These are phyloP conservation scores for Aquilaria agallochum DNA, from an alignment of 441 rosid species.

Conservation along the genomic window DNA sequence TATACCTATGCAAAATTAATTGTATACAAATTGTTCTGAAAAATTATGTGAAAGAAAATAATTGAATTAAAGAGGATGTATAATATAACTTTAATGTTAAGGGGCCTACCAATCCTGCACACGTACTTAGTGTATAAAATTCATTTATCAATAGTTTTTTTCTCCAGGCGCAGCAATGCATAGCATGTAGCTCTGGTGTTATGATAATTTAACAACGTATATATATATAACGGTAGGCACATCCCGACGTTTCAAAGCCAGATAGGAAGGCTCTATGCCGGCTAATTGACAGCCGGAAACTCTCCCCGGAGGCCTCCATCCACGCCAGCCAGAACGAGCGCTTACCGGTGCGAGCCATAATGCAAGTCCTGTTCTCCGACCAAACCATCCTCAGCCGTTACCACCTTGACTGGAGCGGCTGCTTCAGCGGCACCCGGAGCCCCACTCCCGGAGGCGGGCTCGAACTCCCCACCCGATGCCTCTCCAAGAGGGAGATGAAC, in stretches of 20 bases:
- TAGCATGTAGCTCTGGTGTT: no score
- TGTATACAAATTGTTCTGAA: no score
- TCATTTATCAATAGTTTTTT: no score
- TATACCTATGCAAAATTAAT: no score
- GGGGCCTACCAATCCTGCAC: no score
- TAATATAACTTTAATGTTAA: no score
- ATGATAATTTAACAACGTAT: no score
- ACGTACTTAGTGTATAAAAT: no score
- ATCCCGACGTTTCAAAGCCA: constrained; percentile 60
- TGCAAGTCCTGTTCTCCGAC: constrained; percentile 69
- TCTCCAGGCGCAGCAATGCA: no score
- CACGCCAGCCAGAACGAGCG: constrained; percentile 84
- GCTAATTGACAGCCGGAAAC: constrained; percentile 62
- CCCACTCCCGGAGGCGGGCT: constrained; percentile 25
- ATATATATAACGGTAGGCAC: constrained; percentile 37
- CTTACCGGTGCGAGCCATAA: constrained; percentile 68
- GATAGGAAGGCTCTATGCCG: constrained; percentile 65
- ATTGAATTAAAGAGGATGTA: no score
- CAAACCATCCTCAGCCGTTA: constrained; percentile 48
- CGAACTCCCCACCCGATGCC: constrained; percentile 40
- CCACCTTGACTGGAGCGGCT: constrained; percentile 59
- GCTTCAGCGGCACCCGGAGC: constrained; percentile 48
- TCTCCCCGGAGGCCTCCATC: constrained; percentile 68
- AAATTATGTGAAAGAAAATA: no score
- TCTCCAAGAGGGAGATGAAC: constrained; percentile 58